A percentile compares a stretch with the other conserved stretches of the same genome.
Conservation (phyloP, 2,329 filamentous ascomycete genomes). For the Tolypocladium paradoxum region DNA sequence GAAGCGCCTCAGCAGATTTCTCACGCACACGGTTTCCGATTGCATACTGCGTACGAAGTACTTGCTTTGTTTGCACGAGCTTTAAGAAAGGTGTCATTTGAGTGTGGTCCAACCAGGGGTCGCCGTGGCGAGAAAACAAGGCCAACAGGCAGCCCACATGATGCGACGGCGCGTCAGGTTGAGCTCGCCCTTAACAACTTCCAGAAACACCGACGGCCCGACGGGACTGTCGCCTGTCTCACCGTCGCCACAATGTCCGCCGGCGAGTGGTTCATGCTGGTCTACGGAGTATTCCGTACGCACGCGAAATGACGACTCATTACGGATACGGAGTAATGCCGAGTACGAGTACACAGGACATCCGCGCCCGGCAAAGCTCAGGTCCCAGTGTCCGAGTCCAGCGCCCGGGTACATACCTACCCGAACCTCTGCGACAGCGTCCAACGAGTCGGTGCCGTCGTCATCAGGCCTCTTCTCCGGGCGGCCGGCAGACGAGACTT, state of each 20-base stretch:
- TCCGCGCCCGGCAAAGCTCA: background rate
- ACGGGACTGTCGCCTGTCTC: no score
- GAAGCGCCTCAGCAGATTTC: background rate
- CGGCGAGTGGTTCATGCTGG: background rate
- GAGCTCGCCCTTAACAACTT: background rate
- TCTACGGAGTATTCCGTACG: no score
- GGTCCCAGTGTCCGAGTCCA: background rate
- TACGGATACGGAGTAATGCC: no score
- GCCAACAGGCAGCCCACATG: background rate
- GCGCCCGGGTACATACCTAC: background rate
- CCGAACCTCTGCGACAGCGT: background rate
- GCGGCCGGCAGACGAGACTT: background rate
- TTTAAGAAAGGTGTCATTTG: background rate
- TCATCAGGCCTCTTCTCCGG: background rate
- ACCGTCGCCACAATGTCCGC: background rate
- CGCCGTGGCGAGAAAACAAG: background rate
- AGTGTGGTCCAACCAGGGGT: background rate
- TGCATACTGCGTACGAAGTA: background rate
- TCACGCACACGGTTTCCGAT: background rate
- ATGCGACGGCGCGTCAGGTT: background rate
- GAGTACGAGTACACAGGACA: background rate
- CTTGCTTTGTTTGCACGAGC: background rate
- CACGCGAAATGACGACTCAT: background rate
- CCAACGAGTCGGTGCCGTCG: background rate
- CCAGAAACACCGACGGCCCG: no score